Evolutionary conservation across 176 grass and related monocot genomes (phyloP).

Genomic region (Secale cereale): DNA sequence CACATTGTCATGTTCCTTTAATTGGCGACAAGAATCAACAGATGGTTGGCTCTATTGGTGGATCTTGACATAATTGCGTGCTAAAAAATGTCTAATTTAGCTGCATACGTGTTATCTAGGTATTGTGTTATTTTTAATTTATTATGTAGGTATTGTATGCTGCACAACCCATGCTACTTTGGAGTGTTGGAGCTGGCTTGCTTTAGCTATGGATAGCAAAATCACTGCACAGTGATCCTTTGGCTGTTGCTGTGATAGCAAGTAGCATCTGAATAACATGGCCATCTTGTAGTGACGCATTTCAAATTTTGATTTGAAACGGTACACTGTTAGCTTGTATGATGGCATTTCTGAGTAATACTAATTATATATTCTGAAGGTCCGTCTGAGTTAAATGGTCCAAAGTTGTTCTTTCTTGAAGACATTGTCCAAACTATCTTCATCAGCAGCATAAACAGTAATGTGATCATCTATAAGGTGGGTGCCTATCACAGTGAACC

Average conservation of each 20-base stretch:
- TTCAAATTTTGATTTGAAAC: background rate
- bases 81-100: background rate
- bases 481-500: background rate
- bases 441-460: too few relatives aligned
- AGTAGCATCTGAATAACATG: constrained; percentile 27
- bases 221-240: constrained; percentile 25
- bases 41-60: constrained; percentile 8
- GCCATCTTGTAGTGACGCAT: background rate
- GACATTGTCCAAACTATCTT: too few relatives aligned
- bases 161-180: background rate
- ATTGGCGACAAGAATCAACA: constrained; percentile 30
- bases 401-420: too few relatives aligned
- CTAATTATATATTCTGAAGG: too few relatives aligned
- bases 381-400: too few relatives aligned
- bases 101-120: background rate
- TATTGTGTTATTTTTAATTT: too few relatives aligned
- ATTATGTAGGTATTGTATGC: background rate
- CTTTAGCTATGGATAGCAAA: constrained; percentile 16
- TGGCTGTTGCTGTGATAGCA: background rate
- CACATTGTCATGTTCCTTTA: constrained; percentile 26
- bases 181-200: constrained; percentile 22
- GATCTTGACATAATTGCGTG: constrained; percentile 16
- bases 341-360: too few relatives aligned
- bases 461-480: too few relatives aligned
- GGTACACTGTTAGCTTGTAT: too few relatives aligned